A percentile compares a stretch with the other conserved stretches of the same genome.
phyloP scores from a whole-genome alignment of 768 basidiomycete genomes.

The Xanthoconium stramineum region DNA sequence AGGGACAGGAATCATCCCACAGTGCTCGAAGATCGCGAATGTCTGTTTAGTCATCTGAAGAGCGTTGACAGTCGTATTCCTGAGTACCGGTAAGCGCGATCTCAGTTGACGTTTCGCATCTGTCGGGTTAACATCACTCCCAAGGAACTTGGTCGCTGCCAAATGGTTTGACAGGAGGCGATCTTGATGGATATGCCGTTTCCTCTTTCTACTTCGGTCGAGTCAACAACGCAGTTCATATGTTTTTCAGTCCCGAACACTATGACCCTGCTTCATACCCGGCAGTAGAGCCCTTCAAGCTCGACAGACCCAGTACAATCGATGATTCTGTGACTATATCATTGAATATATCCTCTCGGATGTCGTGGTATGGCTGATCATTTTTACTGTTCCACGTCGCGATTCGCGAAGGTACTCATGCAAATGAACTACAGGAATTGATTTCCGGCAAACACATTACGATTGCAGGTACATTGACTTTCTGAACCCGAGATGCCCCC shows the following conservation, averaged over 20 bases:
- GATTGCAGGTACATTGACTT: conserved; percentile 53
- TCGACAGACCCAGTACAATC: conserved; percentile 49
- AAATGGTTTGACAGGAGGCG: conserved; percentile 69
- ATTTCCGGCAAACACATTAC: conserved; percentile 63
- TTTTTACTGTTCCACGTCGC: background rate
- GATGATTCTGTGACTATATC: conserved; percentile 73
- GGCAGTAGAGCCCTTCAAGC: conserved; percentile 31
- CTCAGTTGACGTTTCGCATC: background rate
- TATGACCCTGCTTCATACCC: conserved; percentile 50
- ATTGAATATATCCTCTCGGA: conserved; percentile 82
- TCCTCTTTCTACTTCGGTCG: background rate
- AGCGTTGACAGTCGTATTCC: conserved; percentile 74
- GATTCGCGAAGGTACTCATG: background rate
- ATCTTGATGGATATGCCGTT: conserved; percentile 61
- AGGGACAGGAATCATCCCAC: too few relatives aligned
- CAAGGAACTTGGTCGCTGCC: conserved; percentile 61
- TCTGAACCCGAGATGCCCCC: too few relatives aligned
- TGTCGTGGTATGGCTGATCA: conserved; percentile 50
- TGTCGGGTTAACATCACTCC: too few relatives aligned
- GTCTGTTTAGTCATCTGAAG: conserved; percentile 51
- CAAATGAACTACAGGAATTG: conserved; percentile 47
- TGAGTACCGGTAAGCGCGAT: conserved; percentile 48
- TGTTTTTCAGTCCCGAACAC: conserved; percentile 39
- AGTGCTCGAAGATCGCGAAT: conserved; percentile 40
- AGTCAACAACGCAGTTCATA: background rate